Evolutionary conservation across 179 eudicot genomes (phyloP).

Genomic region (Actinidia polygama): DNA sequence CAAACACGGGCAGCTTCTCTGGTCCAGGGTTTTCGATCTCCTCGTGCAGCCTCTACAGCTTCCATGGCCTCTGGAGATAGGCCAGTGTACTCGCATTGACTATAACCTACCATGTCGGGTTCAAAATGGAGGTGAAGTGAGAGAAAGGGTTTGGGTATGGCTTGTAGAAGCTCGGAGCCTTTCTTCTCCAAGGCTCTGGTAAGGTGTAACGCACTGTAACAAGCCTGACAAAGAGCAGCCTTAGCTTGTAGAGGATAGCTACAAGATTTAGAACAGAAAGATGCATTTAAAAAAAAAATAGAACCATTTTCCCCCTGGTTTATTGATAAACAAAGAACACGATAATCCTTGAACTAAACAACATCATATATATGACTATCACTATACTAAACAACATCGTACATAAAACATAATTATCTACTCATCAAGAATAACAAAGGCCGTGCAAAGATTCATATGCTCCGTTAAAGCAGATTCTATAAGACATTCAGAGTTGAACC

Average conservation of each 20-base stretch:
- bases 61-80: slow-evolving; percentile 65
- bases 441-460: too few relatives aligned
- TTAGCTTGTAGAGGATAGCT: slow-evolving; percentile 90
- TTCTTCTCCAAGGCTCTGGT: slow-evolving; percentile 67
- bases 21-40: slow-evolving; percentile 87
- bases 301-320: too few relatives aligned
- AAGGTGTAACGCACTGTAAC: slow-evolving; percentile 81
- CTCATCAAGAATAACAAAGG: too few relatives aligned
- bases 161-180: slow-evolving; percentile 66
- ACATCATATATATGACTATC: too few relatives aligned
- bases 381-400: too few relatives aligned
- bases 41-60: slow-evolving; percentile 80
- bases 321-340: too few relatives aligned
- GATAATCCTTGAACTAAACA: too few relatives aligned
- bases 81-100: slow-evolving; percentile 79
- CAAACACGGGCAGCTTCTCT: slow-evolving; percentile 84
- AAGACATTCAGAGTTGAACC: not conserved
- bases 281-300: slow-evolving; percentile 7
- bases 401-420: too few relatives aligned
- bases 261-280: slow-evolving; percentile 23
- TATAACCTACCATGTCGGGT: slow-evolving; percentile 99
- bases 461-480: too few relatives aligned
- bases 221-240: slow-evolving; percentile 88
- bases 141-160: slow-evolving; percentile 97
- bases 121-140: slow-evolving; percentile 95